phyloP scores from a whole-genome alignment of 768 basidiomycete species.

The Pulveroboletus sp. region DNA sequence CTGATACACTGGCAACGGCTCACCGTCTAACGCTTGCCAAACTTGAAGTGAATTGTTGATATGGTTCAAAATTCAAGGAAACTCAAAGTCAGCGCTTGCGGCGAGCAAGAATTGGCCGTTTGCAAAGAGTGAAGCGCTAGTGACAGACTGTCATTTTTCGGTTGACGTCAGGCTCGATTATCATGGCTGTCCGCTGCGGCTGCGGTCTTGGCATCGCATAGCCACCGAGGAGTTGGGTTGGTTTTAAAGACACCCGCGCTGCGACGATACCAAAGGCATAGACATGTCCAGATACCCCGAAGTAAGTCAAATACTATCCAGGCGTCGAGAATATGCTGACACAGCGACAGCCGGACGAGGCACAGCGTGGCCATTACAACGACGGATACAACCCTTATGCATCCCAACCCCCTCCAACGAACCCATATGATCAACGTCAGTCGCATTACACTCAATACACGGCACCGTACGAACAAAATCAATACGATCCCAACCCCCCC shows the following conservation, averaged over 20 bases:
- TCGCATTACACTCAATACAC: constrained; percentile 30
- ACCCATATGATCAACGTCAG: constrained; percentile 41
- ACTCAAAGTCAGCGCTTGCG: no score
- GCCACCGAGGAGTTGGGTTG: constrained; percentile 1
- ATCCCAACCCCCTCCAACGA: constrained; percentile 27
- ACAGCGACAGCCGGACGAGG: constrained; percentile 52
- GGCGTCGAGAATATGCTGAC: background rate
- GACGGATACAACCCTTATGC: constrained; percentile 61
- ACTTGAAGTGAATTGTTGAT: no score
- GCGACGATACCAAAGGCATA: constrained; percentile 2
- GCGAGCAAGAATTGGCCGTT: no score
- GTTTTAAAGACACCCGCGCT: background rate
- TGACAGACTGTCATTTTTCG: no score
- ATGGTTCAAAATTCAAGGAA: no score
- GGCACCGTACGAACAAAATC: constrained; percentile 33
- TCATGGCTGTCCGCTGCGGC: no score
- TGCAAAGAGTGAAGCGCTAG: no score
- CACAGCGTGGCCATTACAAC: constrained; percentile 60
- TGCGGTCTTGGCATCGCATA: constrained; percentile 4
- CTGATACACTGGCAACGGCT: no score
- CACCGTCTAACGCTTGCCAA: no score
- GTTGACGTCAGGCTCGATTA: no score
- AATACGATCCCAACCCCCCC: constrained; percentile 31
- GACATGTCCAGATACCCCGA: constrained; percentile 43
- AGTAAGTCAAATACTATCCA: constrained; percentile 25